Evolutionary conservation across 441 rosid genomes (phyloP), one percentile per base, ranked within the genome.

Genomic region (Euphorbia schlechtendalii): DNA sequence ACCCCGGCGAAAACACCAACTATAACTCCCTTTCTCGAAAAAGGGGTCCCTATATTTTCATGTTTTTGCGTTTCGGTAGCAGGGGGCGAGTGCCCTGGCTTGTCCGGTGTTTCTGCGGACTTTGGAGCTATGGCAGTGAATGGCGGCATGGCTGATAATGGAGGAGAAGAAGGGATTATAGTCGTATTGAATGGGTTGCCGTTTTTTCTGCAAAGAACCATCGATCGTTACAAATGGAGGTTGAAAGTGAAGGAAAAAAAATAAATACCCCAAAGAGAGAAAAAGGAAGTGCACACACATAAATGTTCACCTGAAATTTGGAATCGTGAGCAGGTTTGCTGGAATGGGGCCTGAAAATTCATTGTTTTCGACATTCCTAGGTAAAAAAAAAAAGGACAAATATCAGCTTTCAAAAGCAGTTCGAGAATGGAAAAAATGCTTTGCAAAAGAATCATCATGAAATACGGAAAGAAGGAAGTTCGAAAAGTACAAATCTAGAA

Each of bases 271-370:
- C n/a, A n/a, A n/a, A n/a, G n/a, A n/a, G n/a, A n/a, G n/a, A n/a
- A n/a, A n/a, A n/a, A n/a, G n/a, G n/a, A n/a, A n/a, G n/a, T n/a
- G n/a, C n/a, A n/a, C n/a, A n/a, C n/a, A n/a, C n/a, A n/a, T 12
- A 52, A 8, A 15, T 64, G 14, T 71, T 80, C 76, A 95, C 99
- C 80, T 89, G 84, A 95, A 91, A 74, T 78, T 76, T 2, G 91
- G 96, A 76, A 91, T 74, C 52, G 45, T 74, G 57, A 84, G 73
- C 69, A 95, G 67, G 73, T 84, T 82, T 25, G 72, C 73, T 22
- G 98, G 98, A 74, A 89, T 85, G 66, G 96, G 92, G 43, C 99
- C 97, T 0, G 96, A 95, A 79, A 95, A 87, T 63, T 81, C 75
- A 81, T 95, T 91, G 76, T 91, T 81, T 81, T 80, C 92, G 8